These are phyloP conservation scores for Mycena citricolor DNA, from an alignment of 1,284 basidiomycete species.

Conservation along the genomic window DNA sequence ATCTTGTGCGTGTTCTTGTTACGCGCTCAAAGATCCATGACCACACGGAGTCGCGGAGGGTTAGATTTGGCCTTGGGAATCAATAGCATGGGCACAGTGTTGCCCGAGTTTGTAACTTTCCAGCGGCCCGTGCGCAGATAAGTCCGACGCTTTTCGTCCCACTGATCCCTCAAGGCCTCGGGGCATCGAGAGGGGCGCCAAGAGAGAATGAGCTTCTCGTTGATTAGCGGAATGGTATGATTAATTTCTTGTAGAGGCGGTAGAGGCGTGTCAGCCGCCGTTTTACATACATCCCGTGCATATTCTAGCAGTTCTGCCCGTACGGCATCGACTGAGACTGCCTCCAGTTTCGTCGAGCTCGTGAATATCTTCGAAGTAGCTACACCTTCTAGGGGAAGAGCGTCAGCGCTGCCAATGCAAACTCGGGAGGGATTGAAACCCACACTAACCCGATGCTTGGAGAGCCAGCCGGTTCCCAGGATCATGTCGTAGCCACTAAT, in stretches of 20 bases:
- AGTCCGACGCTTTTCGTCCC: constrained; percentile 29
- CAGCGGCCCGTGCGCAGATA: constrained; percentile 33
- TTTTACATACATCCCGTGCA: constrained; percentile 1
- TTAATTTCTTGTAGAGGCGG: constrained; percentile 38
- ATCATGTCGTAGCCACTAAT: constrained; percentile 33
- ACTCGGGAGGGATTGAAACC: constrained; percentile 25
- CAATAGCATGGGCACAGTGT: constrained; percentile 7
- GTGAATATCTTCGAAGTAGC: constrained; percentile 3
- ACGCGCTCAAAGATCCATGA: constrained; percentile 4
- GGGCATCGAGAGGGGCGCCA: constrained; percentile 34
- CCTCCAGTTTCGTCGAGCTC: not conserved
- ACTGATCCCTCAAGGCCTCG: constrained; percentile 30
- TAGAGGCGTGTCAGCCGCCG: constrained; percentile 16
- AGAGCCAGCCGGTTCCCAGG: constrained; percentile 25
- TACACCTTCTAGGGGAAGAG: constrained; percentile 1
- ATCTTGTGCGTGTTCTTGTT: constrained; percentile 31
- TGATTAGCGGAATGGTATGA: constrained; percentile 38
- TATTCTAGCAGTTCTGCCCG: constrained; percentile 7
- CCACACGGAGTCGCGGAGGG: not conserved
- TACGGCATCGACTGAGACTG: not conserved
- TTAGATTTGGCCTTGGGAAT: constrained; percentile 5
- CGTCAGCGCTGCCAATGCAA: constrained; percentile 20
- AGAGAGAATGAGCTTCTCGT: constrained; percentile 31
- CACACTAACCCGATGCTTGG: constrained; percentile 16
- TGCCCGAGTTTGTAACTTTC: constrained; percentile 15